Evolutionary conservation across 2,329 filamentous ascomycete species (phyloP).

Genomic region (Alternaria arbusti): DNA sequence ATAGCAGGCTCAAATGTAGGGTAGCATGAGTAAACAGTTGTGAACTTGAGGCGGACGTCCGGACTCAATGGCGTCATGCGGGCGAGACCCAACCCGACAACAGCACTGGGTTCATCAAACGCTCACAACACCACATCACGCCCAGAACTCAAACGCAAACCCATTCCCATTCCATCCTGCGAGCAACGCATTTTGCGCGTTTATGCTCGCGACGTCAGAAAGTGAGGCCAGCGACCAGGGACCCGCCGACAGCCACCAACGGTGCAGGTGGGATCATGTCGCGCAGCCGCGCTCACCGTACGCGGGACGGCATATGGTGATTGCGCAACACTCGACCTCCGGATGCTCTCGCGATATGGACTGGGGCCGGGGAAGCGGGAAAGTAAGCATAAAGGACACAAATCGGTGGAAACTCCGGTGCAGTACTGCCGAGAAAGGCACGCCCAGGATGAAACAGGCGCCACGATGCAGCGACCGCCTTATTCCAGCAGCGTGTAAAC

Average conservation of each 20-base stretch:
- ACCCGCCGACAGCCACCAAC: conserved; percentile 5
- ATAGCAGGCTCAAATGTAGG: not conserved
- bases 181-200: not conserved
- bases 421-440: conserved; percentile 14
- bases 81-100: not conserved
- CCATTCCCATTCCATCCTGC: not conserved
- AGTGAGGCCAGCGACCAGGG: conserved; percentile 1
- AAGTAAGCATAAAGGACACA: conserved; percentile 10
- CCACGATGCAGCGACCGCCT: conserved; percentile 4
- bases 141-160: not conserved
- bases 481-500: conserved; percentile 1
- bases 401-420: conserved; percentile 14
- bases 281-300: conserved; percentile 13
- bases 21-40: not conserved
- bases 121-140: not conserved
- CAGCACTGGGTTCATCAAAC: not conserved
- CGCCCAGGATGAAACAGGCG: conserved; percentile 9
- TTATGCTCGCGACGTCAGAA: not conserved
- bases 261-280: conserved; percentile 7
- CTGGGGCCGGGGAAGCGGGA: conserved; percentile 25
- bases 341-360: conserved; percentile 12
- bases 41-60: not conserved
- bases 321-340: conserved; percentile 23
- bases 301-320: conserved; percentile 16
- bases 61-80: not conserved